A percentile compares a stretch with the other conserved stretches of the same genome.
These are phyloP conservation scores for Mucor circinelloides DNA, from an alignment of 371 early-diverging fungal species.

Conservation along the genomic window DNA sequence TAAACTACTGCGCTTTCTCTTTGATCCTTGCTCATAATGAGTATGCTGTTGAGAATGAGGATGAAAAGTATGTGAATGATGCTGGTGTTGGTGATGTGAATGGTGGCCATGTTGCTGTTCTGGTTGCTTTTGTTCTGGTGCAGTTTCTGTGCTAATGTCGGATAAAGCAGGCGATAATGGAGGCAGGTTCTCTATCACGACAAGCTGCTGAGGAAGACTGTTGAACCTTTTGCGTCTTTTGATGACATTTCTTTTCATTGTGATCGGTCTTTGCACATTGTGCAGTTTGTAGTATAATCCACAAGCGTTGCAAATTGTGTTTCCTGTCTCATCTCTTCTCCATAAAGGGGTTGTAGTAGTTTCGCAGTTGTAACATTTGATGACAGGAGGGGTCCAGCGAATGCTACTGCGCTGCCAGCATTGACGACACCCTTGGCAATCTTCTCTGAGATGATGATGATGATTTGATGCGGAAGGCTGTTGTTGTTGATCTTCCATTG, in stretches of 20 bases:
- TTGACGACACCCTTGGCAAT: conserved; percentile 22
- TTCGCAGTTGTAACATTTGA: conserved; percentile 75
- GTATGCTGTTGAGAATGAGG: not conserved
- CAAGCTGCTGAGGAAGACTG: conserved; percentile 14
- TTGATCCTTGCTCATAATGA: not conserved
- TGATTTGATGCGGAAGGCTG: not conserved
- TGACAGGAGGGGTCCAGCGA: conserved; percentile 23
- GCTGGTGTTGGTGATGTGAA: not conserved
- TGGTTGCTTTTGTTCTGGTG: not conserved
- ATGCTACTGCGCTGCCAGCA: conserved; percentile 17
- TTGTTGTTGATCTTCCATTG: not conserved
- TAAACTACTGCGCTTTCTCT: not conserved
- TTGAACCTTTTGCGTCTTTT: conserved; percentile 77
- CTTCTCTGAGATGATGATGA: not conserved
- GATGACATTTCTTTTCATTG: conserved; percentile 80
- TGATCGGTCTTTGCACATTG: conserved; percentile 69
- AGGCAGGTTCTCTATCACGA: conserved; percentile 3
- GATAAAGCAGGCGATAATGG: conserved; percentile 4
- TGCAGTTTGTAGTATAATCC: conserved; percentile 87
- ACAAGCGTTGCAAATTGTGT: conserved; percentile 86
- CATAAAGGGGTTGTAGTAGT: conserved; percentile 89
- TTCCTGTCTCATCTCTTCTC: conserved; percentile 79
- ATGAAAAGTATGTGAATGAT: not conserved
- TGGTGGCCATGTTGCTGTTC: not conserved
- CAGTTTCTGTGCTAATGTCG: not conserved